Base-by-base conservation (phyloP, 169 alveolate genomes). In the Plasmodium gallinaceum region DNA sequence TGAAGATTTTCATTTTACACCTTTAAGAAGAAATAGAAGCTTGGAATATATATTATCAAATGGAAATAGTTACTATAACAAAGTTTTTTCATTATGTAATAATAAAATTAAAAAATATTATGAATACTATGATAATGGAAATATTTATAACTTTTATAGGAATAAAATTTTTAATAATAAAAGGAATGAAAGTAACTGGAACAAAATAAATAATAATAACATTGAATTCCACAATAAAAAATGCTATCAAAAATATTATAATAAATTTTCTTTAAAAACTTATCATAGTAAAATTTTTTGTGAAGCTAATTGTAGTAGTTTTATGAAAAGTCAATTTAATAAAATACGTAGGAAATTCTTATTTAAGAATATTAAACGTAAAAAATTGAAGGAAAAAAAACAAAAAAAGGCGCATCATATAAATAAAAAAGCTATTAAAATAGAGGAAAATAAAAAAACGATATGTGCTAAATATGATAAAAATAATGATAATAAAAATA, bases 21-120 rank as follows among this genome's bases (percentile, higher is more conserved):
- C 39, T 8, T 51, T 71, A 39, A 71, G 24, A 22, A 71, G n/a
- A n/a, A 51, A 20, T 52, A 71, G 66, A 39, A 71, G 83, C 61
- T 32, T 71, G 2, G 83, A 71, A 16, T 10, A 26, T 9, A 43
- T 16, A 20, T 2, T 69, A 45, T 16, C 43, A 45, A 57, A 57
- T 57, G 20, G 66, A 57, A 57, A 16, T 18, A 18, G 9, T 7
- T 22, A 57, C 32, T 5, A 57, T 7, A 16, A 7, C 32, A 22
- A 32, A 32, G 39, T 32, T 32, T 32, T 32, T 32, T 32, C 39
- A 32, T 32, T 32, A 32, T 2, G 4, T 32, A 32, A 32, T 32
- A 32, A 32, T 32, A 1, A 32, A 32, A 32, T 32, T 32, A 32
- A 32, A 32, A 32, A 32, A 2, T 32, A 32, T 32, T 32, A 4